A percentile compares a stretch with the other conserved stretches of the same genome.
Evolutionary conservation across 2,329 filamentous ascomycete genomes (phyloP).

Genomic region (Monilinia fructicola): DNA sequence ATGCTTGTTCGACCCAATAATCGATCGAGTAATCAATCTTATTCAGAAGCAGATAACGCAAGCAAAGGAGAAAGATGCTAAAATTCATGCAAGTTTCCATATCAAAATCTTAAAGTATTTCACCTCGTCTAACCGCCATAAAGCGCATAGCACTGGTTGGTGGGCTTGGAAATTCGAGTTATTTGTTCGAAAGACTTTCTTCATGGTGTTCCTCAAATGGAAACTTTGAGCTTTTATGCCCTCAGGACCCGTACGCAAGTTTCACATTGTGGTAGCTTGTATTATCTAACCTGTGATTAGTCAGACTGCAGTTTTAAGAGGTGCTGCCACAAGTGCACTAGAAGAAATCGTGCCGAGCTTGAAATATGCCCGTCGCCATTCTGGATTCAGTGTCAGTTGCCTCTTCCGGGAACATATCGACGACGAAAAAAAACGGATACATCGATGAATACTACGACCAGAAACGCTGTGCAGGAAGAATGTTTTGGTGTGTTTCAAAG

Average conservation of each 20-base stretch:
- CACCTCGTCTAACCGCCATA: too few species aligned
- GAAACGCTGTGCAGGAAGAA: constrained; percentile 21
- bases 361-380: constrained; percentile 27
- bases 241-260: constrained; percentile 25
- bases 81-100: constrained; percentile 28
- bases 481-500: constrained; percentile 28
- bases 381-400: constrained; percentile 3
- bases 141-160: constrained; percentile 32
- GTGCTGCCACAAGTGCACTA: constrained; percentile 27
- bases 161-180: constrained; percentile 29
- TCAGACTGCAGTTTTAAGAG: constrained; percentile 29
- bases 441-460: not conserved
- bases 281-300: constrained; percentile 23
- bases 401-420: constrained; percentile 25
- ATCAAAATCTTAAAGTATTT: too few species aligned
- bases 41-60: constrained; percentile 28
- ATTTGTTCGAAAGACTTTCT: constrained; percentile 26
- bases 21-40: constrained; percentile 27
- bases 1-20: constrained; percentile 33
- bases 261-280: not conserved
- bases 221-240: constrained; percentile 28
- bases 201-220: constrained; percentile 31
- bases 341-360: constrained; percentile 25
- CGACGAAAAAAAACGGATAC: constrained; percentile 12
- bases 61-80: constrained; percentile 23